Base-by-base conservation (phyloP, 1,284 basidiomycete genomes). In the Ceratobasidium theobromae region DNA sequence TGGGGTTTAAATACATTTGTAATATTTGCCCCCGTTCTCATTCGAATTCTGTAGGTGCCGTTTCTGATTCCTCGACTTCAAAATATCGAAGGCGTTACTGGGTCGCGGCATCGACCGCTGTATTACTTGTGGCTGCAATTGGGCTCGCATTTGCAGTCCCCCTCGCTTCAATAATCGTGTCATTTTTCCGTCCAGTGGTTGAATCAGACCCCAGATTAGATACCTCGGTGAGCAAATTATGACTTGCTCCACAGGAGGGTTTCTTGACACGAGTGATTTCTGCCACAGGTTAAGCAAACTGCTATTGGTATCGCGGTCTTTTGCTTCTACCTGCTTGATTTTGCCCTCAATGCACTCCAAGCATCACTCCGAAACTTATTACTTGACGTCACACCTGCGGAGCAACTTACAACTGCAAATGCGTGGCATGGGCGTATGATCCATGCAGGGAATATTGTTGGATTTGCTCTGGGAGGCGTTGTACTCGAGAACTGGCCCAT, bases 351-450 rank as follows among this genome's bases (percentile, higher is more conserved):
- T 75, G 82, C 91, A 2, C 79, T 98, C 48, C 95, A 98, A 82
- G 95, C 94, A 0, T 94, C 94, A 2, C 79, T 96, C 21, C 83
- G 95, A 35, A 97, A 97, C 74, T 84, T 99, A 23, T 83, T 98
- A 12, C 82, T 99, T 67, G 96, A 99, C 75, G 79, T 95, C 49
- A 87, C 93, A 0, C 94, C 94, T 3, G 83, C 88, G 2, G 84
- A 89, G 69, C 95, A 98, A 76, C 84, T 98, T 35, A 94, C 89
- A 70, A 82, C 87, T 14, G 95, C 91, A 4, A 99, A 98, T 77
- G 96, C 96, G n/a, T 99, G 96, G 95, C 94, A 98, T 72, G 93
- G 95, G 16, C 82, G 93, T 66, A 95, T 97, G 90, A 89, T 87
- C 52, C 93, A 97, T 74, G 86, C 93, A n/a, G 95, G 93, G 25